A percentile compares a stretch with the other conserved stretches of the same genome.
phyloP scores from a whole-genome alignment of 192 early-diverging fungal genomes.

The Cetraspora pellucida region DNA sequence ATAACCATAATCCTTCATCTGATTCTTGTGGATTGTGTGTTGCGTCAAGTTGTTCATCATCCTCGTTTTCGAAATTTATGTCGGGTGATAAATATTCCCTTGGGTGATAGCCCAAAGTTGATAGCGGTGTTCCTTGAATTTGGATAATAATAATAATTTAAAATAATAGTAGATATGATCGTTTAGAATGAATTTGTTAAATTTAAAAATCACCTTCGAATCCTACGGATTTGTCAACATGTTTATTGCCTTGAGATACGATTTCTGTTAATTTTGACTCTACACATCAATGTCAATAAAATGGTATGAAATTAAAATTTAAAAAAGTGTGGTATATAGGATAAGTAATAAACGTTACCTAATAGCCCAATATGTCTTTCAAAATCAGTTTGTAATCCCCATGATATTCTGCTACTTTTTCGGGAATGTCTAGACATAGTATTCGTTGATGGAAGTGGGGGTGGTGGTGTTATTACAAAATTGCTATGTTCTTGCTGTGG shows the following conservation, averaged over 20 bases:
- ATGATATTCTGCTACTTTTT: constrained; percentile 19
- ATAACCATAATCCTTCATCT: constrained; percentile 32
- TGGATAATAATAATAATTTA: background rate
- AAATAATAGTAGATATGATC: background rate
- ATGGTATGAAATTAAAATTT: background rate
- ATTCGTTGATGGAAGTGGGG: background rate
- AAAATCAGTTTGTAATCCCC: constrained; percentile 16
- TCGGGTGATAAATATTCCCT: background rate
- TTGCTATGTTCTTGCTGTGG: background rate
- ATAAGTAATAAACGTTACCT: background rate
- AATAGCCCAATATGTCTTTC: constrained; percentile 21
- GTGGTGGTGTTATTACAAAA: constrained; percentile 13
- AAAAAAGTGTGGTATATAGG: background rate
- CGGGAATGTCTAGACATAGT: constrained; percentile 13
- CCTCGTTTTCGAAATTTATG: constrained; percentile 3
- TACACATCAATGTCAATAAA: background rate
- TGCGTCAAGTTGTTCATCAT: too few relatives aligned
- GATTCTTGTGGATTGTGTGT: constrained; percentile 18
- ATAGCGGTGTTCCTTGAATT: background rate
- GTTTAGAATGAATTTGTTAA: background rate
- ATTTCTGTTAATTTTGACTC: constrained; percentile 6
- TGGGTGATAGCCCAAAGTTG: constrained; percentile 8
- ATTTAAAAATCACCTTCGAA: background rate
- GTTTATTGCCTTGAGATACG: background rate
- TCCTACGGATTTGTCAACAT: background rate